Base-by-base conservation (phyloP, 164 flowering plant genomes). In the Litsea cubeba region DNA sequence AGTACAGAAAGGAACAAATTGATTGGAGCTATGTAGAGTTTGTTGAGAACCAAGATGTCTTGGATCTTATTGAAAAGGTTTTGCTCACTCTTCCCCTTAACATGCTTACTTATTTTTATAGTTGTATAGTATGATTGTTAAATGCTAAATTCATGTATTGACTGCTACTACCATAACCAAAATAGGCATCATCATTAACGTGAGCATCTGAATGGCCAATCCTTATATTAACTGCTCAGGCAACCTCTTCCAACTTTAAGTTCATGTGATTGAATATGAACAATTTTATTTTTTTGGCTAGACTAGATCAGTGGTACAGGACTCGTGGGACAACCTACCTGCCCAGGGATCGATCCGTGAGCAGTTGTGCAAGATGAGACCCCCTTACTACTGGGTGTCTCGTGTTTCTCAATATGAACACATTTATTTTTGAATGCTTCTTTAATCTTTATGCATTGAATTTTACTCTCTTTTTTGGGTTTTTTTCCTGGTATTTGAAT, bases 21-120 rank as follows among this genome's bases (percentile, higher is more conserved):
- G 88, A 92, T 57, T 94, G 98, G 98, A 94, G 96, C 85, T 94
- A 94, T 80, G 81, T 94, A 72, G 97, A 94, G 75, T 94, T 91
- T 83, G 91, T 94, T 72, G 98, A 94, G 79, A 94, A 94, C 77
- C 94, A 94, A 83, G 97, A 92, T 85, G 92, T 92, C 51, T 76
- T 94, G 69, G 96, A 92, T 82, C 92, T 94, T 65, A 88, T 92
- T 81, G 98, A 94, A 77, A 92, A 94, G 97, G 98, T 94, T 74
- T 28, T 17, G 7, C 50, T 72, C 50, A 23, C 14, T 23, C 3
- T n/a, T 76, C 74, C 58, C 30, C 25, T 22, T 64, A 4, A 54
- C n/a, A 54, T 54, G 18, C 14, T 51, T 51, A 54, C 60, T 54
- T 20, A 54, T 17, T 15, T 54, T 54, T 54, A 2, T 54, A 54